phyloP scores from a whole-genome alignment of 108 stramenopile genomes.

The Skeletonema menzelii region DNA sequence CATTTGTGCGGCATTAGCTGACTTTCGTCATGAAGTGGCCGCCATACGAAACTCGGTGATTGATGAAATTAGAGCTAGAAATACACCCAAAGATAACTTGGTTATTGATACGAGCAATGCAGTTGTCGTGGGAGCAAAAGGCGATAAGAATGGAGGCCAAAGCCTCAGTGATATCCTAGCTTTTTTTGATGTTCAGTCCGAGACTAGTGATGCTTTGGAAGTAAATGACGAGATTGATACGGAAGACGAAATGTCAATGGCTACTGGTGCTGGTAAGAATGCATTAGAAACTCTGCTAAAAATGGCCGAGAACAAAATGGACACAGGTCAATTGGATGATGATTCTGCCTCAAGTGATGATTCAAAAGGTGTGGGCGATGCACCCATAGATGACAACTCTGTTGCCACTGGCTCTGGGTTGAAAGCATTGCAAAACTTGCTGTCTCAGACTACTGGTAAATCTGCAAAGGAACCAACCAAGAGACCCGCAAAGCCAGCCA shows the following conservation, averaged over 20 bases:
- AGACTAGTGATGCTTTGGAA: background rate
- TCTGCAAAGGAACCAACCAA: background rate
- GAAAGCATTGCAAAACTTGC: slow-evolving; percentile 17
- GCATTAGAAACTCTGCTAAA: slow-evolving; percentile 22
- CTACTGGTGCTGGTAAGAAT: slow-evolving; percentile 26
- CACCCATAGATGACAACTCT: slow-evolving; percentile 4
- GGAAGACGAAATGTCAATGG: slow-evolving; percentile 28
- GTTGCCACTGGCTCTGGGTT: slow-evolving; percentile 19
- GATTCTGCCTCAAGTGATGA: slow-evolving; percentile 4
- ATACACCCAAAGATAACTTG: background rate
- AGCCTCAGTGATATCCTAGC: background rate
- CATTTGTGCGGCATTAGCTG: slow-evolving; percentile 5
- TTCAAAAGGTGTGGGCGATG: background rate
- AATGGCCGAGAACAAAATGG: slow-evolving; percentile 14
- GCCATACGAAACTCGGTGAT: slow-evolving; percentile 3
- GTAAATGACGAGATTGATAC: background rate
- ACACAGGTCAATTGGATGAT: slow-evolving; percentile 15
- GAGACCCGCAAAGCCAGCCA: background rate
- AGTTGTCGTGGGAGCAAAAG: too few species aligned
- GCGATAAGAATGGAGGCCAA: background rate
- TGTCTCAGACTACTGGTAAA: slow-evolving; percentile 10
- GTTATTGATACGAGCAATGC: background rate
- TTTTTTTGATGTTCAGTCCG: background rate
- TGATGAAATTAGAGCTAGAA: slow-evolving; percentile 6
- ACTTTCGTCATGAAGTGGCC: slow-evolving; percentile 11